Base-by-base conservation (phyloP, 139 green algal species). In the Asterochloris erici region DNA sequence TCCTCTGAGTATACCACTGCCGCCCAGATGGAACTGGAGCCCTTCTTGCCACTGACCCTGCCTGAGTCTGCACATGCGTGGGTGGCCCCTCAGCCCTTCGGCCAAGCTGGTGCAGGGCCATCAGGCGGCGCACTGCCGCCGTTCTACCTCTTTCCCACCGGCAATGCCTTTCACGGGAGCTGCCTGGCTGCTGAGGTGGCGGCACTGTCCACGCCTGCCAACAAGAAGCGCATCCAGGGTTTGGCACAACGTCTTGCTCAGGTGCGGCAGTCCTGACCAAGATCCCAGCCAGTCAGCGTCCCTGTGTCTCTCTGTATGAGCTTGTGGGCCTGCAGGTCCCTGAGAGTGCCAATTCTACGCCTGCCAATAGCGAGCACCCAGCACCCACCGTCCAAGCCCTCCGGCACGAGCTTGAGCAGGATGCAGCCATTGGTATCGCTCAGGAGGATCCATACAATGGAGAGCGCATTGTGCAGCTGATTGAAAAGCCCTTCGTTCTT, bases 71-170 rank as follows among this genome's bases (percentile, higher is more conserved):
- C 38, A n/a, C 38, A 54, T 54, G 38, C 38, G 2, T 54, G 38
- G 38, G 2, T 54, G 38, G 38, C 38, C 38, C 38, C 38, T 54
- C 38, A 54, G 38, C 38, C 38, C 38, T 54, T 6, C 38, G 2
- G 6, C 38, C 38, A 6, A 54, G 38, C 38, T 10, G 38, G 38
- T 54, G 38, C 38, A 54, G 77, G 77, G 29, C 29, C 68, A 66
- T 68, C 81, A 28, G 90, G 88, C 19, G 94, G 92, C 11, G 78
- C 84, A 2, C 47, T 96, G n/a, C 93, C 88, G 21, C 87, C 81
- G 26, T 91, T 95, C 79, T 97, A 91, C 80, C 70, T 96, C 6
- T 98, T 96, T 86, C 93, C 94, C 21, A 94, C 91, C 11, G 90
- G 91, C 68, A 87, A 89, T 85, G 89, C 83, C 47, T 97, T 92